A percentile compares a stretch with the other conserved stretches of the same genome.
Conservation (phyloP, 495 filamentous ascomycete species). For the Amniculicola lignicola region DNA sequence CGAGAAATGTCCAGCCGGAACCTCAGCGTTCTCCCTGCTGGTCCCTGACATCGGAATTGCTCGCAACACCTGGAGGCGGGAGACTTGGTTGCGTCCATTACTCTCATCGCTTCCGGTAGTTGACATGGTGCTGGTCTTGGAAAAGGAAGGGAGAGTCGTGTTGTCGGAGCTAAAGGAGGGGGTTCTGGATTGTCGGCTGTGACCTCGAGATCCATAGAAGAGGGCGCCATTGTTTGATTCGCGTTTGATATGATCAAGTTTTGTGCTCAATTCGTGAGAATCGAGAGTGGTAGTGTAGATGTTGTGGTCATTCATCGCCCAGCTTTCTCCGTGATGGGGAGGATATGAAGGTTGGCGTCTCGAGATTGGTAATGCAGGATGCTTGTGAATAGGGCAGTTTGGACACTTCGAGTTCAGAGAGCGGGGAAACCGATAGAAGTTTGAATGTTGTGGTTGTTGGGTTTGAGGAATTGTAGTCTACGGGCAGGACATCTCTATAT, state of each 20-base stretch:
- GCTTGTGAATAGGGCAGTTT: too few species aligned
- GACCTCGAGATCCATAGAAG: slow-evolving; percentile 15
- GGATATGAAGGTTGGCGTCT: background rate
- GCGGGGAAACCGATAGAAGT: too few species aligned
- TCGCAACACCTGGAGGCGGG: slow-evolving; percentile 7
- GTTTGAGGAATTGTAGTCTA: too few species aligned
- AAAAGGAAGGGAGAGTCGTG: slow-evolving; percentile 5
- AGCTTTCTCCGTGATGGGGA: slow-evolving; percentile 8
- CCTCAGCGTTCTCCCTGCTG: background rate
- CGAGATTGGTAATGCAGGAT: slow-evolving; percentile 1
- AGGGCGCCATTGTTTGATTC: slow-evolving; percentile 7
- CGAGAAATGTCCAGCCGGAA: slow-evolving; percentile 11
- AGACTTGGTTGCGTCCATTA: too few species aligned
- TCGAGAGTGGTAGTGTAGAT: background rate
- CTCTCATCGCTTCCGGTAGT: background rate
- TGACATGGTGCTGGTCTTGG: slow-evolving; percentile 6
- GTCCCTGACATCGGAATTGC: background rate
- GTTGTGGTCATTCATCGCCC: slow-evolving; percentile 19
- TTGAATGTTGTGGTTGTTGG: slow-evolving; percentile 7
- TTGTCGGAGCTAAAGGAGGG: slow-evolving; percentile 8
- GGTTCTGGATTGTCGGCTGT: slow-evolving; percentile 1
- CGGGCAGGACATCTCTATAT: too few species aligned
- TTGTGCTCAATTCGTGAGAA: slow-evolving; percentile 16
- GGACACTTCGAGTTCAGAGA: too few species aligned
- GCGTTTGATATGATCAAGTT: slow-evolving; percentile 11